Conservation (phyloP, 257 asterid genomes). For the Paraleonurus japonicus region DNA sequence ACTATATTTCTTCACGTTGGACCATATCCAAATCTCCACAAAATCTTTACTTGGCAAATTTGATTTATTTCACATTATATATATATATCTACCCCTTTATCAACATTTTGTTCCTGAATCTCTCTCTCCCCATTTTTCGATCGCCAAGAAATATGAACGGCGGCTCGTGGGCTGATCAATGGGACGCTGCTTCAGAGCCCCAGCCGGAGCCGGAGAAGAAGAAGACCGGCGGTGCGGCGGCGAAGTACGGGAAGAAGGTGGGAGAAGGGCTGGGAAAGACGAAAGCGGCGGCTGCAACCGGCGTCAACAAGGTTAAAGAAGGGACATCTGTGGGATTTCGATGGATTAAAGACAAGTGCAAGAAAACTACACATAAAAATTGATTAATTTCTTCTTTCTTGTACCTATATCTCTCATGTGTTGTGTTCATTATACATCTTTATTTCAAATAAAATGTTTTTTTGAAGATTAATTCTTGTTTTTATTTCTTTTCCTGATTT, state of each 20-base stretch:
- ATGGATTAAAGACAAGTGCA: constrained; percentile 79
- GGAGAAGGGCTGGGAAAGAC: constrained; percentile 60
- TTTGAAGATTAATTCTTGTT: constrained; percentile 27
- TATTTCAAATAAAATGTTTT: background rate
- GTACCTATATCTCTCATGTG: background rate
- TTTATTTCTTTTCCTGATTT: constrained; percentile 12
- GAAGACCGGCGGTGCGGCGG: constrained; percentile 35
- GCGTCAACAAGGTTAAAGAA: constrained; percentile 71
- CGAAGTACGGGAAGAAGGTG: constrained; percentile 51
- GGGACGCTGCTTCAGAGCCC: constrained; percentile 57
- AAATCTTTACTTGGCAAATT: constrained; percentile 21
- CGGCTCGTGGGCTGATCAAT: constrained; percentile 86
- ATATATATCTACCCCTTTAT: background rate
- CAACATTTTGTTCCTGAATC: background rate
- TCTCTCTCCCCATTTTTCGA: background rate
- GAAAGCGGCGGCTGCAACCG: constrained; percentile 62
- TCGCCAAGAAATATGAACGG: constrained; percentile 22
- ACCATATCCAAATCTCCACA: constrained; percentile 26
- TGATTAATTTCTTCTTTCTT: background rate
- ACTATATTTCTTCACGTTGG: constrained; percentile 20
- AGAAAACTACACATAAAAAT: constrained; percentile 32
- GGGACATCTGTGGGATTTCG: constrained; percentile 62
- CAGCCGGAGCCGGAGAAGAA: constrained; percentile 35
- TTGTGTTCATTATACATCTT: background rate
- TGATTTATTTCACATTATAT: background rate